phyloP scores from a whole-genome alignment of 2,329 filamentous ascomycete species.

The Scolecobasidium constrictum region DNA sequence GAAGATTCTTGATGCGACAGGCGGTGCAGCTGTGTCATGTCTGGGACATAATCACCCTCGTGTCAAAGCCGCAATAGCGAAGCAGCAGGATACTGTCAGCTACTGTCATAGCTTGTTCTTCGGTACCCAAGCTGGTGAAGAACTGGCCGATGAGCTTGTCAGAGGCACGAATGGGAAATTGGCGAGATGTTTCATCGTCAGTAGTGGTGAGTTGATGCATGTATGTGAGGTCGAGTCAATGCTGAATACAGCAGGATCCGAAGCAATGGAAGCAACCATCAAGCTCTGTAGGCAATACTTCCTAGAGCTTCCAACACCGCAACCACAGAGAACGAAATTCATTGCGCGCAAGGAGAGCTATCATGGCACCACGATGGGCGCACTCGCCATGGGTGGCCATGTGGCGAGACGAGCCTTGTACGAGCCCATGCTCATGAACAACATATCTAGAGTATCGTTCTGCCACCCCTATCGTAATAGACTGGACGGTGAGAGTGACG shows the following conservation, averaged over 20 bases:
- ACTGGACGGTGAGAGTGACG: conserved; percentile 39
- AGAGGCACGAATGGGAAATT: conserved; percentile 42
- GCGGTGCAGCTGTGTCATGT: conserved; percentile 62
- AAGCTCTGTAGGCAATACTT: conserved; percentile 60
- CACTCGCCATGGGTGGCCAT: conserved; percentile 55
- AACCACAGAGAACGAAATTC: conserved; percentile 47
- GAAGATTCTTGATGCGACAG: conserved; percentile 58
- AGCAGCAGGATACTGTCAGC: conserved; percentile 47
- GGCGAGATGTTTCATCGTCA: conserved; percentile 44
- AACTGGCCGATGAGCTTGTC: conserved; percentile 39
- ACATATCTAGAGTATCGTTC: conserved; percentile 51
- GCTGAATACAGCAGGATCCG: conserved; percentile 41
- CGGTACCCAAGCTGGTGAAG: conserved; percentile 41
- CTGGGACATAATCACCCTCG: conserved; percentile 56
- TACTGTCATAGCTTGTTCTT: conserved; percentile 53
- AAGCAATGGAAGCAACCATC: conserved; percentile 57
- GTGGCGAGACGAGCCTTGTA: conserved; percentile 49
- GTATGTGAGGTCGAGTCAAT: background rate
- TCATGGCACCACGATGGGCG: conserved; percentile 60
- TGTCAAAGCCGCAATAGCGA: conserved; percentile 47
- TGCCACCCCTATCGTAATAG: conserved; percentile 56
- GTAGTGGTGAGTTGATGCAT: conserved; percentile 36
- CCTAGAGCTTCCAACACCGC: conserved; percentile 40
- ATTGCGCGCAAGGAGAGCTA: conserved; percentile 57
- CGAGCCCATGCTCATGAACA: conserved; percentile 45